Evolutionary conservation across 176 grass and related monocot genomes (phyloP), one percentile per base, ranked within the genome.

Genomic region (Cenchrus fungigraminus): DNA sequence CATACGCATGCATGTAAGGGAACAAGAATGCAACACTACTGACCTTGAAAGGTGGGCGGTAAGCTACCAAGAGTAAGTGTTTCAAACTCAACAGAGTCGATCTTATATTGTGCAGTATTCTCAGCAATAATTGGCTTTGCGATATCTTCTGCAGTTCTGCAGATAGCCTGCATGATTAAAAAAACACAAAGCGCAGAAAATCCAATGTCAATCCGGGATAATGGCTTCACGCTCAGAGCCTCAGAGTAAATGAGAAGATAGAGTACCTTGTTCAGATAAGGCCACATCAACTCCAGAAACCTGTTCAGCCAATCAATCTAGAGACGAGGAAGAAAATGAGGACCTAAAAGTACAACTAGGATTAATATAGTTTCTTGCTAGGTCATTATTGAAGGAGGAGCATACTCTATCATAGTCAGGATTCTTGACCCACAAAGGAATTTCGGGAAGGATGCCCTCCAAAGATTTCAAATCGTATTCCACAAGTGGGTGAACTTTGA

Each of bases 271-370:
- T 99, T 68, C 6, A 99, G 90, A 86, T 91, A 94, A 75, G 97
- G 97, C 93, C 97, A 99, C 91, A 96, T 96, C 71, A 90, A 53
- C 77, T 94, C 97, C 46, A 96, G 12, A 80, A 99, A 94, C 75
- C 84, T 99, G 76, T 99, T 99, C 81, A 99, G 74, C 97, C 97
- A 99, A 92, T 93, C 97, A 91, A 99, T 83, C 97, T 98, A 86
- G 71, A n/a, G 19, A 79, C 77, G 15, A 83, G 44, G 49, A 66
- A 71, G 46, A 71, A 87, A 79, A 54, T 58, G 52, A 79, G 80
- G 71, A 82, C 51, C 19, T 47, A 61, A 68, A 47, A 65, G 15
- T 11, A 58, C 6, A 87, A 53, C 20, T 62, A 67, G 52, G 42
- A 49, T 62, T 46, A 56, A 68, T 82, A 73, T 62, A 63, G 17